Evolutionary conservation across 106 monocot species (phyloP).

Genomic region (Chionographis japonica): DNA sequence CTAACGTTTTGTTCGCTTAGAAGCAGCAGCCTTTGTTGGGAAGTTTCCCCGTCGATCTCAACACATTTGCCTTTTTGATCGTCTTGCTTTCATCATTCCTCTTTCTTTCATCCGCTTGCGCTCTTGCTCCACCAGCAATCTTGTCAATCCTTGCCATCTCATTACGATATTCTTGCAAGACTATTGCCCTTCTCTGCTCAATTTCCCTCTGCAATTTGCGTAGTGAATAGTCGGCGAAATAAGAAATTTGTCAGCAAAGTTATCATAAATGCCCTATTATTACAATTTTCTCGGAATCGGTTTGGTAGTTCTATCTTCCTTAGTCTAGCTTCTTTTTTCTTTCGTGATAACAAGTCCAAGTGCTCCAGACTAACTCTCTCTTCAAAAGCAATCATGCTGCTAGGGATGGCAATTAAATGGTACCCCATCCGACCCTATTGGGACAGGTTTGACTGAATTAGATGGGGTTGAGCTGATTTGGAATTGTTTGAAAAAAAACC

Average conservation of each 20-base stretch:
- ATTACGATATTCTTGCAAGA: constrained; percentile 14
- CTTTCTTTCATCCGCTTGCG: constrained; percentile 26
- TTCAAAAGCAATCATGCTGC: too few species aligned
- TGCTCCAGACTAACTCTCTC: too few species aligned
- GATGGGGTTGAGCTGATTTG: too few species aligned
- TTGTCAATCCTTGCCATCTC: constrained; percentile 31
- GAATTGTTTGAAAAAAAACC: too few species aligned
- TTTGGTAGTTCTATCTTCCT: too few species aligned
- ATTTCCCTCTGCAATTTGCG: constrained; percentile 21
- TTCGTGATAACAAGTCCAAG: too few species aligned
- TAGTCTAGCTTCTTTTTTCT: too few species aligned
- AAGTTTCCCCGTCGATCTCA: constrained; percentile 13
- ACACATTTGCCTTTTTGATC: constrained; percentile 22
- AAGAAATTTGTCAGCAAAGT: too few species aligned
- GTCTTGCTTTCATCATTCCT: constrained; percentile 26
- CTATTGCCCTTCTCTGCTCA: constrained; percentile 19
- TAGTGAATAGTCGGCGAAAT: not conserved
- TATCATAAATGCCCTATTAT: not conserved
- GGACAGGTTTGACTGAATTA: too few species aligned
- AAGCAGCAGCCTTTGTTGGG: constrained; percentile 20
- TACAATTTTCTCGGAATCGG: too few species aligned
- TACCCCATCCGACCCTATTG: too few species aligned
- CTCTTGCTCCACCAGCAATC: constrained; percentile 28
- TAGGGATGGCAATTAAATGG: too few species aligned
- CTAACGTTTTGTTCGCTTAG: constrained; percentile 1